These are phyloP conservation scores for Hysterium pulicare DNA, from an alignment of 2,329 filamentous ascomycete genomes.

Conservation along the genomic window DNA sequence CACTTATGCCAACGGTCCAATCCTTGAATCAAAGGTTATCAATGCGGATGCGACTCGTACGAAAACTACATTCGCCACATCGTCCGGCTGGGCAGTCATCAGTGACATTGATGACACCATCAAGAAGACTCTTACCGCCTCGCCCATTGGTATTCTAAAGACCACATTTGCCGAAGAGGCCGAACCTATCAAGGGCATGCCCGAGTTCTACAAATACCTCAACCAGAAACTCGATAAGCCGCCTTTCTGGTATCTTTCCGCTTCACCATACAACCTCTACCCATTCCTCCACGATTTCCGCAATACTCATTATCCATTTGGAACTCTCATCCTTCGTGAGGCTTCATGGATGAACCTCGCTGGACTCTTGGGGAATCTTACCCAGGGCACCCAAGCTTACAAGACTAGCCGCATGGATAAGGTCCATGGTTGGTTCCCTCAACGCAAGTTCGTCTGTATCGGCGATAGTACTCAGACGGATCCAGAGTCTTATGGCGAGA, in stretches of 20 bases:
- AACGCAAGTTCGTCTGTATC: constrained; percentile 74
- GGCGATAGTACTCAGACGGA: constrained; percentile 91
- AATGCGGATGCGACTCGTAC: constrained; percentile 50
- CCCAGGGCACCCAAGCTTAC: constrained; percentile 77
- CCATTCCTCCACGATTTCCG: constrained; percentile 78
- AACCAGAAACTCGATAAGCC: constrained; percentile 55
- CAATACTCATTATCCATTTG: constrained; percentile 65
- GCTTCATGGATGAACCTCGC: constrained; percentile 80
- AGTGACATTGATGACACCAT: constrained; percentile 95
- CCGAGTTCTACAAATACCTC: constrained; percentile 72
- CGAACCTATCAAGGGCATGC: constrained; percentile 73
- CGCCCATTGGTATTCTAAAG: constrained; percentile 74
- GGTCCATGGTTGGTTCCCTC: constrained; percentile 74
- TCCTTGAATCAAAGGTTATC: constrained; percentile 28
- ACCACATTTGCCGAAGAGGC: constrained; percentile 80
- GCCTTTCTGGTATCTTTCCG: constrained; percentile 89
- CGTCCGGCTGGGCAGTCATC: constrained; percentile 79
- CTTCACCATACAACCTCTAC: constrained; percentile 92
- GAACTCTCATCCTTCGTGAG: constrained; percentile 81
- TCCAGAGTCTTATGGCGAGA: constrained; percentile 82
- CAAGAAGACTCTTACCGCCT: constrained; percentile 80
- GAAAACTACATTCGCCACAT: constrained; percentile 70
- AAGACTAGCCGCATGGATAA: constrained; percentile 78
- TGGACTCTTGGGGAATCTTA: constrained; percentile 75
- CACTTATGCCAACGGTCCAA: constrained; percentile 34